These are phyloP conservation scores for Hygrophorus pudorinus DNA, from an alignment of 768 basidiomycete species.

Conservation along the genomic window DNA sequence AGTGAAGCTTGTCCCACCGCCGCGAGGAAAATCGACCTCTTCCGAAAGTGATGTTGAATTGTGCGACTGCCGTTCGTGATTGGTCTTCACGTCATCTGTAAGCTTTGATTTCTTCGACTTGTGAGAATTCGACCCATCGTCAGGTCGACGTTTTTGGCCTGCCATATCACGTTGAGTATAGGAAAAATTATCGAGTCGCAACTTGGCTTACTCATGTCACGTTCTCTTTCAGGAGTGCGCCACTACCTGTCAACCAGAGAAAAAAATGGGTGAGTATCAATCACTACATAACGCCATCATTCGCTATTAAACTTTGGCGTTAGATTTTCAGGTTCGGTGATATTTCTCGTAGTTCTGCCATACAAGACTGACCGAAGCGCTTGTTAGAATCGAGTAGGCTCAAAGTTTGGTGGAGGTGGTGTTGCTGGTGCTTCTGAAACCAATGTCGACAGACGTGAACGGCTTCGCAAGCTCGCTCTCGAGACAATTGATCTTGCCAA, in stretches of 20 bases:
- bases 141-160: constrained; percentile 52
- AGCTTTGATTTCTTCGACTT: constrained; percentile 58
- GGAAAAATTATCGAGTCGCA: too few relatives aligned
- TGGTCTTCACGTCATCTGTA: constrained; percentile 18
- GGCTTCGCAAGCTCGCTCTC: constrained; percentile 87
- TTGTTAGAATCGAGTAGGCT: constrained; percentile 82
- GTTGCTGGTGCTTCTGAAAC: constrained; percentile 92
- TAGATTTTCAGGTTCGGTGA: constrained; percentile 59
- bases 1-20: constrained; percentile 84
- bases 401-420: constrained; percentile 93
- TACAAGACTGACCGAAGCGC: constrained; percentile 11
- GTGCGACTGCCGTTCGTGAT: constrained; percentile 19
- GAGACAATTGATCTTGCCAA: constrained; percentile 98
- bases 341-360: background rate
- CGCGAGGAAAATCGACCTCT: constrained; percentile 91
- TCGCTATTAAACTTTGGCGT: constrained; percentile 9
- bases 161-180: too few relatives aligned
- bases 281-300: constrained; percentile 1
- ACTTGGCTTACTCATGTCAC: background rate
- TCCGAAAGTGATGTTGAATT: constrained; percentile 38
- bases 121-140: constrained; percentile 36
- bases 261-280: constrained; percentile 28
- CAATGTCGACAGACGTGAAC: constrained; percentile 91
- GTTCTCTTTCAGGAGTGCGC: background rate
- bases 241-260: background rate